Base-by-base conservation (phyloP, 352 stramenopile genomes). In the Thalassiosira exigua region DNA sequence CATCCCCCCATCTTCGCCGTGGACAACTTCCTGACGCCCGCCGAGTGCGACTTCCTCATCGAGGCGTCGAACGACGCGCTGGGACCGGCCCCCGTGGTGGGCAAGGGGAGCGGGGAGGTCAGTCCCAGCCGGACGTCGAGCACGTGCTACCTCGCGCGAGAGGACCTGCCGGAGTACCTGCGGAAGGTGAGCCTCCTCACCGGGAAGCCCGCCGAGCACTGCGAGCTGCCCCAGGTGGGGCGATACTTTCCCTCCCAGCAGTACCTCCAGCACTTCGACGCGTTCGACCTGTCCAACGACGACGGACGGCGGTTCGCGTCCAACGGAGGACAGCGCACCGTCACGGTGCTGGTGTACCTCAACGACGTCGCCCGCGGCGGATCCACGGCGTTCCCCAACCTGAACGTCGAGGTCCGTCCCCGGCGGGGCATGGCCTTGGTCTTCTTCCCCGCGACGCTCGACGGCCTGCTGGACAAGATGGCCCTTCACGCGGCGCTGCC, bases 211-310 rank as follows among this genome's bases (percentile, higher is more conserved):
- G 51, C 88, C 0, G 85, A 90, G 41, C 88, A 94, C 51, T 92
- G 86, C 58, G 89, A 95, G 75, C 69, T 94, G 14, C 91, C 89
- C 24, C 91, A 95, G n/a, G 76, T 94, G 14, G 91, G 93, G 56
- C 62, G 74, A 62, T 94, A 94, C 73, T 82, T 91, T 75, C 33
- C 52, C 19, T 82, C 79, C 61, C 83, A 94, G 75, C 44, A 73
- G 9, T 67, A 93, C 19, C 82, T 84, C 2, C 87, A 85, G n/a
- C 89, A 94, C 73, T 93, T 82, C 66, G 89, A 94, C 81, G 87
- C 86, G 4, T 92, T 91, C 69, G 54, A 75, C 48, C 60, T 11
- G n/a, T n/a, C 39, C 11, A n/a, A n/a, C n/a, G n/a, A n/a, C n/a
- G n/a, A n/a, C n/a, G n/a, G n/a, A n/a, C n/a, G n/a, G n/a, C n/a